Evolutionary conservation across 2,329 filamentous ascomycete species (phyloP), one percentile per base, ranked within the genome.

Genomic region (Aspergillus oerlinghausenensis): DNA sequence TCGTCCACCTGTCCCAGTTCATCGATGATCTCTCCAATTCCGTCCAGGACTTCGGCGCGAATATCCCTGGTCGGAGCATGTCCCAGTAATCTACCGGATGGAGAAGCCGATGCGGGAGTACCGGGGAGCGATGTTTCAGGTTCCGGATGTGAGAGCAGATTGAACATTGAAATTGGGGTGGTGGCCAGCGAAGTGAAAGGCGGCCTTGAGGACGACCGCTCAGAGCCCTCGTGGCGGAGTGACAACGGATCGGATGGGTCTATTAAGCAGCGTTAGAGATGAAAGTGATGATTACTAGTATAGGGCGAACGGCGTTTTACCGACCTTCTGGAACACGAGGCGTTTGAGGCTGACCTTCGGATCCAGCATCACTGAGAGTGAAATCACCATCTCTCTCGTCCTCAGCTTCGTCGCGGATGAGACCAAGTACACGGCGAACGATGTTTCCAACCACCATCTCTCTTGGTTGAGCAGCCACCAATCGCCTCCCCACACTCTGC

Each of bases 401-500:
- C 65, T 90, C 88, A 42, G 90, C 89, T 68, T 97, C 92, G 69
- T 97, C 92, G 52, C 94, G 86, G 62, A 99, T 94, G 61, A 99
- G 82, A 47, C 92, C 90, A 40, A 99, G 79, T 2, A 97, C 89
- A 60, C 94, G 87, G 59, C 92, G 86, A 49, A 97, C 90, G 64
- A 99, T 92, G 69, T 99, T 99, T 52, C 92, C 93, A 48, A 97
- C 91, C 4, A 92, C 90, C 65, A 96, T 87, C 77, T 97, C 94
- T 59, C 88, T 85, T 17, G 93, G 93, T 67, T 96, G 91, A 7
- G 94, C 92, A 55, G 88, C 84, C 38, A 89, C 87, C 47, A 99
- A 81, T 55, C 86, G 84, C 65, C 86, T 83, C 55, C 94, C 94
- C 25, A 93, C 86, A 58, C 86, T 83, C 62, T 89, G 87, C 60